Conservation (phyloP, 352 stramenopile genomes). For the Phytophthora constricta region DNA sequence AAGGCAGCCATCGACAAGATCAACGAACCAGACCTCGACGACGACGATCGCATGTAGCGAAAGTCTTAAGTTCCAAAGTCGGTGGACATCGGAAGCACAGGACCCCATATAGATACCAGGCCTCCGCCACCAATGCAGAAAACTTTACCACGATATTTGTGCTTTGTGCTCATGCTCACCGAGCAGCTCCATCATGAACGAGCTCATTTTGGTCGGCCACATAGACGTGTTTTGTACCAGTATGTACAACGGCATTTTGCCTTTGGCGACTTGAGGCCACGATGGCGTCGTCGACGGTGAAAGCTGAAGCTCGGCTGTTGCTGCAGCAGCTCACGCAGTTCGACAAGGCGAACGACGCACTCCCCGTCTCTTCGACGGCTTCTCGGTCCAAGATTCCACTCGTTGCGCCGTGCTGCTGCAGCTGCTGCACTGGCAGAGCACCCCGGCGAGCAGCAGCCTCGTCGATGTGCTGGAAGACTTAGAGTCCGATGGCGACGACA, state of each 20-base stretch:
- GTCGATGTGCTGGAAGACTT: slow-evolving; percentile 45
- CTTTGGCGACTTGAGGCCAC: background rate
- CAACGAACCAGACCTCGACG: slow-evolving; percentile 70
- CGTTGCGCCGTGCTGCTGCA: slow-evolving; percentile 43
- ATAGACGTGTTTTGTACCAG: slow-evolving; percentile 31
- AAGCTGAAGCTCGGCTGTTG: slow-evolving; percentile 43
- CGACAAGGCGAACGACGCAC: slow-evolving; percentile 47
- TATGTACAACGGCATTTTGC: slow-evolving; percentile 23
- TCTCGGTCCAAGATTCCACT: slow-evolving; percentile 20
- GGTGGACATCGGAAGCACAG: slow-evolving; percentile 1
- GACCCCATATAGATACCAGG: slow-evolving; percentile 31
- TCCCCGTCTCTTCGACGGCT: slow-evolving; percentile 56
- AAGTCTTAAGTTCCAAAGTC: background rate
- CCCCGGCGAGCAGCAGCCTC: slow-evolving; percentile 29
- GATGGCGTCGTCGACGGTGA: slow-evolving; percentile 27
- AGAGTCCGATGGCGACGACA: slow-evolving; percentile 21
- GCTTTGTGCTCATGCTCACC: too few species aligned
- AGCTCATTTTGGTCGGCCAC: too few species aligned
- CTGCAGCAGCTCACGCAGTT: slow-evolving; percentile 72
- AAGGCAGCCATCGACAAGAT: slow-evolving; percentile 95
- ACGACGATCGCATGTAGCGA: slow-evolving; percentile 57
- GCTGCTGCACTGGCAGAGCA: slow-evolving; percentile 59
- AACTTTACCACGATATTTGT: background rate
- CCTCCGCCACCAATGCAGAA: slow-evolving; percentile 12
- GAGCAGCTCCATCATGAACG: too few species aligned